phyloP scores from a whole-genome alignment of 2,329 filamentous ascomycete species.

The Trichothecium sympodiale region DNA sequence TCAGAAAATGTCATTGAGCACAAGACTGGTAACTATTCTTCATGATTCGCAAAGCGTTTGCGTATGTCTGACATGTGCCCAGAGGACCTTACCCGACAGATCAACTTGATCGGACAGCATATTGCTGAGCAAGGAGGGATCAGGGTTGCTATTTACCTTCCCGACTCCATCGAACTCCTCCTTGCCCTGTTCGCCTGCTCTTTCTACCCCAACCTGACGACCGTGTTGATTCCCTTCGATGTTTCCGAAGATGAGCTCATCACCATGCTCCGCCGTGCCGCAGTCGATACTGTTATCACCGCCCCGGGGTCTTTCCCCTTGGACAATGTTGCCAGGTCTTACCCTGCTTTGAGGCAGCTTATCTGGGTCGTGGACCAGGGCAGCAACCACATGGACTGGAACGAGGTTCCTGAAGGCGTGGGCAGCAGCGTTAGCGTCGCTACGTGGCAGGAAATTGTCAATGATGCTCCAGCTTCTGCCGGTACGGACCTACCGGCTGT shows the following conservation, averaged over 20 bases:
- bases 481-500: constrained; percentile 53
- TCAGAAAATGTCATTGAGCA: constrained; percentile 66
- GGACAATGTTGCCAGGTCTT: constrained; percentile 56
- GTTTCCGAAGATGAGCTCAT: constrained; percentile 58
- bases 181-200: constrained; percentile 74
- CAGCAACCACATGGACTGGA: constrained; percentile 91
- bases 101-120: constrained; percentile 75
- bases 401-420: constrained; percentile 69
- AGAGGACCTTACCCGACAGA: constrained; percentile 71
- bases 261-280: constrained; percentile 59
- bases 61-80: not conserved
- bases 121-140: constrained; percentile 60
- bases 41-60: not conserved
- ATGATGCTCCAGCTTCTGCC: constrained; percentile 50
- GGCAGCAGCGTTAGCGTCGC: constrained; percentile 66
- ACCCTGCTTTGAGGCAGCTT: constrained; percentile 62
- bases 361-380: constrained; percentile 91
- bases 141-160: constrained; percentile 79
- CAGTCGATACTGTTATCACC: constrained; percentile 73
- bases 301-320: constrained; percentile 81
- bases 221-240: constrained; percentile 78
- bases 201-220: constrained; percentile 71
- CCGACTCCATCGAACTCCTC: constrained; percentile 86
- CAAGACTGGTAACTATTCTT: constrained; percentile 36
- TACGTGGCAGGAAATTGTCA: constrained; percentile 88